Base-by-base conservation (phyloP, 768 basidiomycete genomes). In the Pluteus cervinus region DNA sequence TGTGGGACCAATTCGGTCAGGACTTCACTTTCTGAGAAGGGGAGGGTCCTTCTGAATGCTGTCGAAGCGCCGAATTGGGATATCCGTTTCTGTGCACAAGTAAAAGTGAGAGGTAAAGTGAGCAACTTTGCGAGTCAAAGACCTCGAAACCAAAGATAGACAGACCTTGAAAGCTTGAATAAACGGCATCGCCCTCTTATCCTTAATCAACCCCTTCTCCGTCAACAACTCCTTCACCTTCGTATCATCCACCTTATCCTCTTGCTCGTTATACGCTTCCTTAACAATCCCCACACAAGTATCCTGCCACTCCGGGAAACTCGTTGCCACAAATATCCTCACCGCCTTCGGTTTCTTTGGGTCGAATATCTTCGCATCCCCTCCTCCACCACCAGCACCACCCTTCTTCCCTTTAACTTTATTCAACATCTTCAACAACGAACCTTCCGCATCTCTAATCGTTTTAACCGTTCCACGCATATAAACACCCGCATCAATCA, bases 121-220 rank as follows among this genome's bases (percentile, higher is more conserved):
- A 24, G 18, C 40, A 38, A 53, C n/a, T 26, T 10, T 28, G 4
- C 3, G 15, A 26, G 7, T 17, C 14, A 35, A 24, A 2, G 15
- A 14, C 39, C 28, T 32, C 26, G 5, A 8, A 29, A 20, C n/a
- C 2, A 6, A 14, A 9, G 1, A 28, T n/a, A 17, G 6, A 47
- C 69, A 24, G 36, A 92, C 94, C 81, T 96, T 93, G 80, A 97
- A 86, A 21, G 71, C 64, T 42, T 94, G 87, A 31, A 92, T 77
- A 63, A 94, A 97, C 5, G 93, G 93, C 94, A 97, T 98, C 28
- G 75, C 75, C 29, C 81, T 77, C 69, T 98, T 98, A 65, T 98
- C 91, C 73, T 96, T 97, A 63, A 92, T 81, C 56, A 97, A 55
- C 4, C 88, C 91, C 15, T 68, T 71, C 54, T 76, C 69, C 7